A percentile compares a stretch with the other conserved stretches of the same genome.
Evolutionary conservation across 306 rosid genomes (phyloP).

Genomic region (Vigna unguiculata): DNA sequence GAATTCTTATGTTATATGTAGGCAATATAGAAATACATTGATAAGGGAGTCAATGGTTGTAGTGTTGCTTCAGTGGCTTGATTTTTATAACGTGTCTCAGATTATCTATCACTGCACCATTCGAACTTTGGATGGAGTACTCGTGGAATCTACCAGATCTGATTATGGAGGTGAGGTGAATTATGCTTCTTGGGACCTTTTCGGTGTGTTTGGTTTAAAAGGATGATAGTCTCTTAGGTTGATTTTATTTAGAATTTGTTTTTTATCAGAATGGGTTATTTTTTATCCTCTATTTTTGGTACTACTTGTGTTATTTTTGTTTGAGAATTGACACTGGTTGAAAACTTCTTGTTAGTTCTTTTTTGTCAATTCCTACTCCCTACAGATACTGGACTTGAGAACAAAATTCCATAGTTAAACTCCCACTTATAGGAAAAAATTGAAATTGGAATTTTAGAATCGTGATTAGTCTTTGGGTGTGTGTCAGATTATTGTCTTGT

Average conservation of each 20-base stretch:
- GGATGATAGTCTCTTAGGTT: constrained; percentile 23
- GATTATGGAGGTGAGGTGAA: constrained; percentile 78
- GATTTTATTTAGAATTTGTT: constrained; percentile 22
- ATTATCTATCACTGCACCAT: constrained; percentile 81
- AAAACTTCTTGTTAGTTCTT: background rate
- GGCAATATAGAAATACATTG: constrained; percentile 26
- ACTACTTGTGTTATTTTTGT: constrained; percentile 12
- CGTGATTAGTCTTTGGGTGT: constrained; percentile 20
- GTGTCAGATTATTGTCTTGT: constrained; percentile 31
- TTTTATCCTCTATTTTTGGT: background rate
- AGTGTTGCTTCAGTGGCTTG: constrained; percentile 27
- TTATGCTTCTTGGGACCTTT: constrained; percentile 15
- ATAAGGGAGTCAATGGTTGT: constrained; percentile 7
- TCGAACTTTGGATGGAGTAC: constrained; percentile 89
- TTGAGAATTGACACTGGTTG: constrained; percentile 29
- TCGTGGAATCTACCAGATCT: constrained; percentile 79
- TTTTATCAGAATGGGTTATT: background rate
- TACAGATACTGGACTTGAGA: constrained; percentile 1
- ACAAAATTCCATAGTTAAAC: constrained; percentile 26
- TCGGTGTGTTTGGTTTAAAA: constrained; percentile 6
- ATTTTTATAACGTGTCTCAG: constrained; percentile 53
- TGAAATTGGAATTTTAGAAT: constrained; percentile 24
- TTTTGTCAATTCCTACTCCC: background rate
- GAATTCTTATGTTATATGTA: constrained; percentile 21
- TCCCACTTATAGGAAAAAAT: background rate